A percentile compares a stretch with the other conserved stretches of the same genome.
phyloP scores from a whole-genome alignment of 169 alveolate species.

The Cyclospora cayetanensis region DNA sequence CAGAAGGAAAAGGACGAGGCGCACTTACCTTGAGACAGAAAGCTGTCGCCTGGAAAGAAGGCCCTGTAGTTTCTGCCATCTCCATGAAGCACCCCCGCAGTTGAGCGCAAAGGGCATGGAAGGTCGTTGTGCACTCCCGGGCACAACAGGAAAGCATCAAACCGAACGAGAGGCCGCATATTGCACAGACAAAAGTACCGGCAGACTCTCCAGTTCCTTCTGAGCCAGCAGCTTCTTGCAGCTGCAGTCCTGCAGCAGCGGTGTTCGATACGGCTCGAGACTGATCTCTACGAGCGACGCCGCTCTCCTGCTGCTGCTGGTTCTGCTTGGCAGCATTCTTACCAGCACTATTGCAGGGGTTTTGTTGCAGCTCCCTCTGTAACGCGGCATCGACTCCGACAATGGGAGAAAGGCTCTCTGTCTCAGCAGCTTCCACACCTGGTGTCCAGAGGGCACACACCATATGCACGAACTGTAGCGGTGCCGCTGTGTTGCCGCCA shows the following conservation, averaged over 20 bases:
- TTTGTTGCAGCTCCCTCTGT: conserved; percentile 43
- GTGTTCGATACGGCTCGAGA: neutral
- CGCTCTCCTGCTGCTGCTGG: neutral
- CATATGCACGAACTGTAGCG: conserved; percentile 71
- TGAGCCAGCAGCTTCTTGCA: neutral
- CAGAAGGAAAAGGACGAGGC: no score
- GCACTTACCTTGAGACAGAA: conserved; percentile 60
- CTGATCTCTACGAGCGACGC: neutral
- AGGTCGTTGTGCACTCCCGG: conserved; percentile 12
- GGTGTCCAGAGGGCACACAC: conserved; percentile 74
- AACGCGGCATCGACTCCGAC: conserved; percentile 71
- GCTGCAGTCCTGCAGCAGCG: neutral
- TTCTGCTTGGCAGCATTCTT: neutral
- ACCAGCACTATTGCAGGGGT: conserved; percentile 18
- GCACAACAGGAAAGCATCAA: conserved; percentile 45
- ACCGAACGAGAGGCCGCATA: conserved; percentile 67
- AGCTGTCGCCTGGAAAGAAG: conserved; percentile 61
- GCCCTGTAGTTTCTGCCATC: conserved; percentile 59
- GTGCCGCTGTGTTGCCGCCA: no score
- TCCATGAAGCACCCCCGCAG: conserved; percentile 73
- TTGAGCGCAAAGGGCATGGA: conserved; percentile 72
- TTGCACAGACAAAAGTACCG: neutral
- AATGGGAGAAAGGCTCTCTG: conserved; percentile 59
- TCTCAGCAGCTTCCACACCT: conserved; percentile 68
- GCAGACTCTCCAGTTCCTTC: neutral